These are phyloP conservation scores for Periconia digitata DNA, from an alignment of 2,329 filamentous ascomycete species.

Conservation along the genomic window DNA sequence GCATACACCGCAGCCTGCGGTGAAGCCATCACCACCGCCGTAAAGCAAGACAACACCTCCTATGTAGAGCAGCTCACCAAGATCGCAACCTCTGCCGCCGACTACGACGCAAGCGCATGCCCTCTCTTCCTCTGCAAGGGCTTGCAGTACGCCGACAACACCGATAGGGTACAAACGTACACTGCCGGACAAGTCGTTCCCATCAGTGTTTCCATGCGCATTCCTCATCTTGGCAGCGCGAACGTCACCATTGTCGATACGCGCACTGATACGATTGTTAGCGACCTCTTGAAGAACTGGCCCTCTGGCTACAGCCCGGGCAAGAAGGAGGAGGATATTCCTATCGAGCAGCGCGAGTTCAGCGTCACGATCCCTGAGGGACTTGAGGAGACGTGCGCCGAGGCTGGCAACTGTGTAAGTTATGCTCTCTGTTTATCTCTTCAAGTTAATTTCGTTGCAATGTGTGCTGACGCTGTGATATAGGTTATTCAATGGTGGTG, in stretches of 20 bases:
- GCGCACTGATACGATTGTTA: constrained; percentile 53
- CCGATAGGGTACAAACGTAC: constrained; percentile 53
- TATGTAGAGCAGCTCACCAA: constrained; percentile 27
- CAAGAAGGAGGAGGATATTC: constrained; percentile 30
- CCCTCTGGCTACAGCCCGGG: constrained; percentile 34
- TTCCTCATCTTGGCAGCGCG: constrained; percentile 54
- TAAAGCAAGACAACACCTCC: constrained; percentile 27
- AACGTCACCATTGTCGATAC: constrained; percentile 62
- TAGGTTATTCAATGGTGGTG: constrained; percentile 32
- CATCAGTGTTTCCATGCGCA: constrained; percentile 48
- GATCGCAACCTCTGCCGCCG: constrained; percentile 15
- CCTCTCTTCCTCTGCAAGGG: constrained; percentile 59
- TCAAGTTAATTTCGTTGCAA: background rate
- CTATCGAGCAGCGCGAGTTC: constrained; percentile 48
- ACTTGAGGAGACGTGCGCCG: constrained; percentile 46
- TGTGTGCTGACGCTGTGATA: constrained; percentile 2
- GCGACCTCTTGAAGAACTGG: constrained; percentile 32
- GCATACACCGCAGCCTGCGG: constrained; percentile 20
- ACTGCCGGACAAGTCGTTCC: constrained; percentile 48
- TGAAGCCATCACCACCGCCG: constrained; percentile 14
- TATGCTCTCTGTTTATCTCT: background rate
- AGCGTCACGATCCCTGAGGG: constrained; percentile 53
- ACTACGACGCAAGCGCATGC: constrained; percentile 50
- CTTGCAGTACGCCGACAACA: constrained; percentile 59
- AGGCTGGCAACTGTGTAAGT: constrained; percentile 49